Evolutionary conservation across 352 stramenopile genomes (phyloP).

Genomic region (Labyrinthula sp.): DNA sequence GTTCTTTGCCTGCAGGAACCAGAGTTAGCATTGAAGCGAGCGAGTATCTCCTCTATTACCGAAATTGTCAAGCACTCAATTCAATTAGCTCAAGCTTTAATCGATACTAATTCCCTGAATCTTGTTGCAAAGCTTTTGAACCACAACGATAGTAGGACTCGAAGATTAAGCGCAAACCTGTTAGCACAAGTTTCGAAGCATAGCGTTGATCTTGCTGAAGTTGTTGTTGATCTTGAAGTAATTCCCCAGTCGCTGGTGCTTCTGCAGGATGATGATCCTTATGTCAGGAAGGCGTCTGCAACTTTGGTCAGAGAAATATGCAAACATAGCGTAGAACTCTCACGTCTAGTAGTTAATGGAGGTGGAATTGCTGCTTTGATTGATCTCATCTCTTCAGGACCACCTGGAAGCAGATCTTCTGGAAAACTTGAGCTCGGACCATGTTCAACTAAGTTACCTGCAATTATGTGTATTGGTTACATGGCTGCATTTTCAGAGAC

Average conservation of each 20-base stretch:
- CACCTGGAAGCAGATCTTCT: too few relatives aligned
- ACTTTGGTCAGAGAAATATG: slow-evolving; percentile 76
- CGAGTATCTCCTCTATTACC: slow-evolving; percentile 64
- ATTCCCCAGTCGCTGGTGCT: slow-evolving; percentile 82
- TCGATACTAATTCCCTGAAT: slow-evolving; percentile 66
- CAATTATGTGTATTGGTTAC: slow-evolving; percentile 81
- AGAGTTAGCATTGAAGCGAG: slow-evolving; percentile 75
- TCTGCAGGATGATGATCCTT: slow-evolving; percentile 74
- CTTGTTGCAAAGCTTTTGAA: slow-evolving; percentile 75
- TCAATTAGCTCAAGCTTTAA: slow-evolving; percentile 66
- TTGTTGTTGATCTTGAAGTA: slow-evolving; percentile 79
- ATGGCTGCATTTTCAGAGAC: slow-evolving; percentile 81
- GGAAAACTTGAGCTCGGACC: too few relatives aligned
- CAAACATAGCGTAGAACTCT: slow-evolving; percentile 78
- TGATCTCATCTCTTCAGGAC: slow-evolving; percentile 67
- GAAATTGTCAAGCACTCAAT: slow-evolving; percentile 82
- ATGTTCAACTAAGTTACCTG: slow-evolving; percentile 75
- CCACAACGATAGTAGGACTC: slow-evolving; percentile 76
- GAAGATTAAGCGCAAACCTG: slow-evolving; percentile 62
- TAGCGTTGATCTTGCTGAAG: slow-evolving; percentile 74
- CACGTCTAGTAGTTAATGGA: slow-evolving; percentile 78
- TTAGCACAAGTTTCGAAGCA: slow-evolving; percentile 81
- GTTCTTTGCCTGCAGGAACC: slow-evolving; percentile 82
- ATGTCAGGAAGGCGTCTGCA: slow-evolving; percentile 78
- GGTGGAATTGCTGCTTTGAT: slow-evolving; percentile 73